These are phyloP conservation scores for Zygosaccharomyces pseudorouxii DNA, from an alignment of 805 yeast species.

Conservation along the genomic window DNA sequence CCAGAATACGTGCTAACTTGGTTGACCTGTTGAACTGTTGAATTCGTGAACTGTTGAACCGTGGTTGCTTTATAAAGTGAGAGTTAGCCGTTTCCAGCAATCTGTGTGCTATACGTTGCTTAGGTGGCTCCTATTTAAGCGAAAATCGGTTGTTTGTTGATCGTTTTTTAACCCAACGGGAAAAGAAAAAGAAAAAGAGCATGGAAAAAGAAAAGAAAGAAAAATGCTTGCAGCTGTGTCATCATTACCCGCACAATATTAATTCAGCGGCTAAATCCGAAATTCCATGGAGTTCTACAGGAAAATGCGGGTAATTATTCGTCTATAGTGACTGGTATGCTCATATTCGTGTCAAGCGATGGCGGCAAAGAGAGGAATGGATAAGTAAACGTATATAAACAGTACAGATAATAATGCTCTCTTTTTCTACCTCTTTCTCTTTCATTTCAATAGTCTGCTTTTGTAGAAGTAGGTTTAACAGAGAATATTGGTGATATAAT, in stretches of 20 bases:
- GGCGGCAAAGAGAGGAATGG: background rate
- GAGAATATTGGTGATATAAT: no score
- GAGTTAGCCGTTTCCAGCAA: no score
- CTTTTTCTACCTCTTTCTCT: background rate
- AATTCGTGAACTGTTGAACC: background rate
- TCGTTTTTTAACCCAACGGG: background rate
- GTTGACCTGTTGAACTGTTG: background rate
- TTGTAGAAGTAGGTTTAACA: no score
- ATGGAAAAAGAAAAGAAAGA: background rate
- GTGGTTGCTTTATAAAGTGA: no score
- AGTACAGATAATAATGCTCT: background rate
- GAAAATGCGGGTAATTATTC: background rate
- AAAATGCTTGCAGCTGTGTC: background rate
- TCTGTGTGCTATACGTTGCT: background rate
- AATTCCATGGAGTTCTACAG: conserved; percentile 1
- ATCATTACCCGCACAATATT: background rate
- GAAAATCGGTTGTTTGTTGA: background rate
- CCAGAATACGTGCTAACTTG: background rate
- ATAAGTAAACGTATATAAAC: background rate
- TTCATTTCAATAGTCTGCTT: background rate
- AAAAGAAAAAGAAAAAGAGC: background rate
- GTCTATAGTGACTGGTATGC: background rate
- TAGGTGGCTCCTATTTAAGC: background rate
- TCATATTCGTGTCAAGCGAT: background rate
- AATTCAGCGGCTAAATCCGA: background rate